Conservation (phyloP, 2,329 filamentous ascomycete species). For the Ilyonectria mors-panacis region DNA sequence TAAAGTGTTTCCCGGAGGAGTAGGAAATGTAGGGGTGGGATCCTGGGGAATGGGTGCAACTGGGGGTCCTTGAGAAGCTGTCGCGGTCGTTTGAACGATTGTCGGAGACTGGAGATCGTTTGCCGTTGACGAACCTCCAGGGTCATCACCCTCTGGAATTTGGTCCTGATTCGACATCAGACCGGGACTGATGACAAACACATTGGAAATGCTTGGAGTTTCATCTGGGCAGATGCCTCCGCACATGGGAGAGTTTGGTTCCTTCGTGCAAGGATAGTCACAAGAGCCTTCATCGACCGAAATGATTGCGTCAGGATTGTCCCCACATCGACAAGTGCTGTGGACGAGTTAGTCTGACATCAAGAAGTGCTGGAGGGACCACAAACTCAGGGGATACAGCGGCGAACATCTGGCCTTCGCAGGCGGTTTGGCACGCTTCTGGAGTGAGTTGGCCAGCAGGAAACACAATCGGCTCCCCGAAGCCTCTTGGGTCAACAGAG, state of each 20-base stretch:
- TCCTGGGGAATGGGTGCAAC: background rate
- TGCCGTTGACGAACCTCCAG: slow-evolving; percentile 8
- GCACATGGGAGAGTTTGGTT: slow-evolving; percentile 50
- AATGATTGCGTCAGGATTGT: slow-evolving; percentile 49
- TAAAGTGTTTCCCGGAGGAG: background rate
- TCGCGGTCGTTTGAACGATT: slow-evolving; percentile 2
- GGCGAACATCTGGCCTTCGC: slow-evolving; percentile 40
- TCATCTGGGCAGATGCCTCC: slow-evolving; percentile 51
- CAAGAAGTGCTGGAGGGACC: background rate
- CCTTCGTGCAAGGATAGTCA: slow-evolving; percentile 50
- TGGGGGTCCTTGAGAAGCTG: slow-evolving; percentile 19
- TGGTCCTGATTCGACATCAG: slow-evolving; percentile 28
- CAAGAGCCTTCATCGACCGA: slow-evolving; percentile 50
- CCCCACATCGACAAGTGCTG: slow-evolving; percentile 55
- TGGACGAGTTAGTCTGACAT: slow-evolving; percentile 20
- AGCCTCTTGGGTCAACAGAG: slow-evolving; percentile 36
- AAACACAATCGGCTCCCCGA: slow-evolving; percentile 32
- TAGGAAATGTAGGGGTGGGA: slow-evolving; percentile 9
- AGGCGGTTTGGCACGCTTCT: slow-evolving; percentile 37
- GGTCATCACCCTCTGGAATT: slow-evolving; percentile 21
- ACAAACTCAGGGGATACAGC: slow-evolving; percentile 52
- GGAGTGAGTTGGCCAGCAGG: slow-evolving; percentile 38
- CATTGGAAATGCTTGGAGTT: slow-evolving; percentile 49
- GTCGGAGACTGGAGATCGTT: background rate
- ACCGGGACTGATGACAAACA: slow-evolving; percentile 47